Conservation (phyloP, 768 basidiomycete genomes). For the Rhizopogon sp. region DNA sequence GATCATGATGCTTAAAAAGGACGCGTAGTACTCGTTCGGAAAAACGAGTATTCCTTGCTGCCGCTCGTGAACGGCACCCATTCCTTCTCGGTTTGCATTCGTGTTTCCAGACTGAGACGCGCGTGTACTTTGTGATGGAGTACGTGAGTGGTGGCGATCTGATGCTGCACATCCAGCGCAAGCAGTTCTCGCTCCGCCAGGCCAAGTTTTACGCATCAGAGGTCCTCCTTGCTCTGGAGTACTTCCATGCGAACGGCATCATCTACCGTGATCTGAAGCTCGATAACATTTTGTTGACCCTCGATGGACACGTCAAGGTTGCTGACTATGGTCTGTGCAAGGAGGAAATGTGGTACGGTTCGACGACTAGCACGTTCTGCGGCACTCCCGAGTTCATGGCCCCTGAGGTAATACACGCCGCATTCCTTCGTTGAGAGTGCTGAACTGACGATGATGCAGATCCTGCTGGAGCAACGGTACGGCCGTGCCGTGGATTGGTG, state of each 20-base stretch:
- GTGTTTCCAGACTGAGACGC: constrained; percentile 99
- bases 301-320: constrained; percentile 98
- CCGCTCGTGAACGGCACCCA: constrained; percentile 95
- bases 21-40: constrained; percentile 92
- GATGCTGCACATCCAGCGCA: constrained; percentile 98
- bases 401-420: constrained; percentile 69
- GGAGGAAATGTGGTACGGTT: constrained; percentile 97
- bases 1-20: constrained; percentile 2
- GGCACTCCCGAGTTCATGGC: constrained; percentile 99
- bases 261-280: constrained; percentile 98
- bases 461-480: constrained; percentile 97
- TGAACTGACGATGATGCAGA: constrained; percentile 44
- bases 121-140: constrained; percentile 99
- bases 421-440: not conserved
- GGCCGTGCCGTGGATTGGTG: constrained; percentile 99
- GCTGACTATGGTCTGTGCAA: constrained; percentile 99
- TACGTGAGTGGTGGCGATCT: constrained; percentile 98
- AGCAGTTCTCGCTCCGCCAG: constrained; percentile 97
- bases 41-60: constrained; percentile 96
- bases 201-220: constrained; percentile 99
- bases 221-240: constrained; percentile 91
- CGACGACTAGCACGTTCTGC: constrained; percentile 97
- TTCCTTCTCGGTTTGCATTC: constrained; percentile 96
- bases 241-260: constrained; percentile 98
- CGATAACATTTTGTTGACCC: constrained; percentile 93